These are phyloP conservation scores for Fusarium papillatum DNA, from an alignment of 2,329 filamentous ascomycete genomes.

Conservation along the genomic window DNA sequence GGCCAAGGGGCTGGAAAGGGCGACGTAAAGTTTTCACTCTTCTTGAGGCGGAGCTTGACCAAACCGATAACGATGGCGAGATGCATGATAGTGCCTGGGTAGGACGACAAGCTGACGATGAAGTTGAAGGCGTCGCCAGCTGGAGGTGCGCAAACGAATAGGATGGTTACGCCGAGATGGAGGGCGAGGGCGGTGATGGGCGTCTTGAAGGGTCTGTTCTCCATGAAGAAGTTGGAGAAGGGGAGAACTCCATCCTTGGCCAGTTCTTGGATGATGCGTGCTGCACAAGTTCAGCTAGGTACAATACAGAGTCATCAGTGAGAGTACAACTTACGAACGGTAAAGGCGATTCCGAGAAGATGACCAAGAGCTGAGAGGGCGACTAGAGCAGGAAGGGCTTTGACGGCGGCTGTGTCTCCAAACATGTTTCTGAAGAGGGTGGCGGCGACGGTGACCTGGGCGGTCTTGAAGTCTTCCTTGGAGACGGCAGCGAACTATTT, in stretches of 20 bases:
- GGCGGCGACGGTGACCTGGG: constrained; percentile 26
- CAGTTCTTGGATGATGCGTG: constrained; percentile 38
- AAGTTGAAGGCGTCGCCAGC: constrained; percentile 42
- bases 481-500: constrained; percentile 20
- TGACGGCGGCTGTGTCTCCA: constrained; percentile 18
- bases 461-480: constrained; percentile 11
- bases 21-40: constrained; percentile 29
- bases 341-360: constrained; percentile 26
- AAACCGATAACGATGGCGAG: constrained; percentile 33
- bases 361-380: constrained; percentile 25
- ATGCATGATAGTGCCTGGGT: constrained; percentile 32
- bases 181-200: constrained; percentile 34
- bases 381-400: constrained; percentile 18
- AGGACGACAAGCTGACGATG: constrained; percentile 36
- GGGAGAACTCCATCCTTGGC: constrained; percentile 35
- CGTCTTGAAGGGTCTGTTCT: constrained; percentile 41
- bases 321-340: constrained; percentile 7
- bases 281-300: neutral
- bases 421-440: constrained; percentile 24
- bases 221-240: constrained; percentile 42
- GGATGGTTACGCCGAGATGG: constrained; percentile 36
- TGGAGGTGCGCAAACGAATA: constrained; percentile 41
- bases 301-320: too few species aligned
- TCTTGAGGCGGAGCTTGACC: constrained; percentile 35
- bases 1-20: constrained; percentile 35